Base-by-base conservation (phyloP, 1,284 basidiomycete genomes). In the Sporisorium sorghi region DNA sequence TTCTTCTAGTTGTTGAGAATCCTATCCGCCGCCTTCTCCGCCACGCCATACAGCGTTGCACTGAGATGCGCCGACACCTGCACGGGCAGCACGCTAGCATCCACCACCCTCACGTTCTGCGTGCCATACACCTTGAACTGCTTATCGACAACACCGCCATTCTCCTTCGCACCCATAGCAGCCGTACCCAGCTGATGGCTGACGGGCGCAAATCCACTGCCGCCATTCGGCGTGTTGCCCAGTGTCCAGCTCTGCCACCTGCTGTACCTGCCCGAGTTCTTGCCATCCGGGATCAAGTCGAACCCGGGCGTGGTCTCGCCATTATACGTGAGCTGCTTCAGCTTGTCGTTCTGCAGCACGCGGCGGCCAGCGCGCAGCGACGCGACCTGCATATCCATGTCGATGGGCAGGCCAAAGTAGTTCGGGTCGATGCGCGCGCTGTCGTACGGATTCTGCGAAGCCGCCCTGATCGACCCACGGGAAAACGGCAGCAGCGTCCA, bases 171-270 rank as follows among this genome's bases (percentile, higher is more conserved):
- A 87, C 90, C 90, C 89, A 91, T 90, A 5, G 89, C 85, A 2
- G 87, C 87, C 0, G 89, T 90, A 0, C 88, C 89, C 46, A 90
- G 86, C 5, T 89, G 89, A 81, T 90, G 88, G 21, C 86, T 85
- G n/a, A 88, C 88, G 26, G 57, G 47, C 5, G 47, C 15, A n/a
- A 40, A 78, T 54, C 85, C 85, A 69, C 30, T 32, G 7, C 59
- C 60, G 73, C 84, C 73, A 77, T 80, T 53, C 23, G 54, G 57
- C 64, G 81, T 43, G 79, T 66, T 64, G 66, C 85, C 58, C 65
- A 83, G 58, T 33, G 81, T 77, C 85, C 85, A 87, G 1, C 52
- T 62, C n/a, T 65, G 63, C 86, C 86, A 87, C 15, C 47, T 32
- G 23, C 28, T 30, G 59, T 76, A 79, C 7, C 69, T 52, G 9